A percentile compares a stretch with the other conserved stretches of the same genome.
Evolutionary conservation across 139 green algal species (phyloP).

Genomic region (Diplosphaera chodatii): DNA sequence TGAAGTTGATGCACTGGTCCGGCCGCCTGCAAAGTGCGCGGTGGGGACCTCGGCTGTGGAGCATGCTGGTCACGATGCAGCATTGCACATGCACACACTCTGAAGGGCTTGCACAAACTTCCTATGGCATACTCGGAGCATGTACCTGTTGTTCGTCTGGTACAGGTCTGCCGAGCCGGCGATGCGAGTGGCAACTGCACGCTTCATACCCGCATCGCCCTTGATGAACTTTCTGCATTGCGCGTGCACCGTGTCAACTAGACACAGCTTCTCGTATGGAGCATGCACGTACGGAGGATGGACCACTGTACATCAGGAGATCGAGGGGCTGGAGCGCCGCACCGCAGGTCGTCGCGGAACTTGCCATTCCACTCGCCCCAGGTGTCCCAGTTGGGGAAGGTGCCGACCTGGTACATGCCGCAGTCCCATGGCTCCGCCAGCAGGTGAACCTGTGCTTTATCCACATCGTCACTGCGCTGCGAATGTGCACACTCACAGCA

Average conservation of each 20-base stretch:
- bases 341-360: conserved; percentile 79
- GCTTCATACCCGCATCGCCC: conserved; percentile 80
- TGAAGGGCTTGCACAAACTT: no score
- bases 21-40: conserved; percentile 69
- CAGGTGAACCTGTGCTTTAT: conserved; percentile 77
- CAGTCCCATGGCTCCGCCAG: conserved; percentile 91
- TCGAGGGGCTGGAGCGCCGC: neutral
- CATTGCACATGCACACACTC: no score
- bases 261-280: no score
- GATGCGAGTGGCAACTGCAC: conserved; percentile 80
- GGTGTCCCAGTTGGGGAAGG: conserved; percentile 87
- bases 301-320: no score
- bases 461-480: no score
- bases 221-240: conserved; percentile 36
- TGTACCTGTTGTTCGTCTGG: conserved; percentile 48
- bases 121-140: no score
- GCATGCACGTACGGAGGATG: no score
- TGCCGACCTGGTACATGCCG: conserved; percentile 85
- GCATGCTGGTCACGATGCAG: no score
- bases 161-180: conserved; percentile 91
- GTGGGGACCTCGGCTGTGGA: no score
- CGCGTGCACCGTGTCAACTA: no score
- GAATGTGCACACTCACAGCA: no score
- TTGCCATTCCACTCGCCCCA: conserved; percentile 94
- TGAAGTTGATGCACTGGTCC: conserved; percentile 94